Conservation (phyloP, 2,329 filamentous ascomycete species). For the Aspergillus chevalieri region DNA sequence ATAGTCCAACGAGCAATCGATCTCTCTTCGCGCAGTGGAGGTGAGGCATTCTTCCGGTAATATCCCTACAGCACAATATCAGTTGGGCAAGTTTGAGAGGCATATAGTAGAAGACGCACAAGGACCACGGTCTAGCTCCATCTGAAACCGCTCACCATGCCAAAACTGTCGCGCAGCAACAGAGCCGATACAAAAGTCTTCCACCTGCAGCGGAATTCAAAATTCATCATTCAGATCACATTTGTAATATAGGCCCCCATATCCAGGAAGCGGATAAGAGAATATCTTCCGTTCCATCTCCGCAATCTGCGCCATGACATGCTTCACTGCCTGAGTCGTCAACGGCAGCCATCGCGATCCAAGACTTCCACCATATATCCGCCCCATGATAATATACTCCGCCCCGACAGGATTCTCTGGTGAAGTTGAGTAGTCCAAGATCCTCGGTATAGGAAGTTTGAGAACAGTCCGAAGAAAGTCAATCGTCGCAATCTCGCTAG, state of each 20-base stretch:
- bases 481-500: slow-evolving; percentile 23
- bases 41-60: slow-evolving; percentile 16
- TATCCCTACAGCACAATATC: slow-evolving; percentile 11
- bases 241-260: slow-evolving; percentile 23
- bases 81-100: neutral
- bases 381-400: slow-evolving; percentile 42
- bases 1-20: slow-evolving; percentile 13
- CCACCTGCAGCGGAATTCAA: slow-evolving; percentile 11
- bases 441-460: slow-evolving; percentile 30
- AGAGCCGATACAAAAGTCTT: slow-evolving; percentile 23
- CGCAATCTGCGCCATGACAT: slow-evolving; percentile 21
- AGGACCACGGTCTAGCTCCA: slow-evolving; percentile 20
- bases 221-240: slow-evolving; percentile 12
- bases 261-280: slow-evolving; percentile 20
- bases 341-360: slow-evolving; percentile 20
- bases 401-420: slow-evolving; percentile 33
- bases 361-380: slow-evolving; percentile 28
- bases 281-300: slow-evolving; percentile 22
- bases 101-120: slow-evolving; percentile 10
- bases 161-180: slow-evolving; percentile 24
- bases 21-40: slow-evolving; percentile 21
- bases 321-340: slow-evolving; percentile 17
- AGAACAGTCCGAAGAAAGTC: slow-evolving; percentile 22
- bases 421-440: slow-evolving; percentile 31
- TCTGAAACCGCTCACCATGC: slow-evolving; percentile 19